phyloP scores from a whole-genome alignment of 2,329 filamentous ascomycete genomes.

The Didymella segeticola region DNA sequence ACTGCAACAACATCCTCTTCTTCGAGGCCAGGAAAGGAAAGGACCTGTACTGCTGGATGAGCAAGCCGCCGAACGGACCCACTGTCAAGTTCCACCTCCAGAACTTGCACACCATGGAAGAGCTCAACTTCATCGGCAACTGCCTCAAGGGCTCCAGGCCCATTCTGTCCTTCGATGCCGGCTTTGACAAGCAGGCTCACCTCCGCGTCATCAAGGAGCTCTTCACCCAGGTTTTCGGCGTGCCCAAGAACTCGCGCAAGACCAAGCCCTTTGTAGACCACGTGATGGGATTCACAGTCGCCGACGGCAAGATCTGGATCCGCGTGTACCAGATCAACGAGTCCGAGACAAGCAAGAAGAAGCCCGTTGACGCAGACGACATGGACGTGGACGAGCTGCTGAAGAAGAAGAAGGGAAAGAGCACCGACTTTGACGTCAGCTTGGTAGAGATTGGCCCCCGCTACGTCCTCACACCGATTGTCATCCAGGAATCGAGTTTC shows the following conservation, averaged over 20 bases:
- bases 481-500: conserved; percentile 94
- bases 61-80: conserved; percentile 85
- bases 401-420: conserved; percentile 55
- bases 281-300: conserved; percentile 89
- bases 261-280: conserved; percentile 97
- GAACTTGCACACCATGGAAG: conserved; percentile 93
- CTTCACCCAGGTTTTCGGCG: conserved; percentile 87
- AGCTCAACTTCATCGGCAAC: conserved; percentile 96
- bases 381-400: conserved; percentile 39
- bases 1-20: conserved; percentile 93
- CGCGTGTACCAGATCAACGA: conserved; percentile 93
- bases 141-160: conserved; percentile 92
- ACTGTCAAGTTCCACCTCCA: conserved; percentile 80
- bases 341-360: conserved; percentile 66
- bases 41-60: conserved; percentile 93
- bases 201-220: conserved; percentile 87
- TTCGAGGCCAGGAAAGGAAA: conserved; percentile 94
- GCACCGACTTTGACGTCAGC: conserved; percentile 73
- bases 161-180: conserved; percentile 87
- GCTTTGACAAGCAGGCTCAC: conserved; percentile 82
- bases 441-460: conserved; percentile 93
- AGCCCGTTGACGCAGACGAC: conserved; percentile 51
- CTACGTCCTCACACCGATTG: conserved; percentile 90
- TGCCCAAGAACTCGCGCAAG: conserved; percentile 85
- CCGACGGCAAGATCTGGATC: conserved; percentile 95